Conservation (phyloP, 805 yeast genomes). For the Candida berthetii region DNA sequence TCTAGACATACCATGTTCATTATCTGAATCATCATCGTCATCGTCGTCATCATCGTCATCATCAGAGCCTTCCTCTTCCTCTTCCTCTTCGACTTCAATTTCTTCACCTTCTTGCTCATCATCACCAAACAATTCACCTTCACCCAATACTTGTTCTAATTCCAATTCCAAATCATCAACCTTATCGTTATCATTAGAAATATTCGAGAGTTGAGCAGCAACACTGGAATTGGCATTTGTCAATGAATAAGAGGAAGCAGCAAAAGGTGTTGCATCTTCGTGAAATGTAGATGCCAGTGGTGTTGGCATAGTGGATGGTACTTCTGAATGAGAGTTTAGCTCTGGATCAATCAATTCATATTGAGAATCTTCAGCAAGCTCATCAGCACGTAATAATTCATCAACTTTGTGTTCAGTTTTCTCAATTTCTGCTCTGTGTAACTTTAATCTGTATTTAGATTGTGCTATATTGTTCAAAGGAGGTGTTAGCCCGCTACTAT, state of each 20-base stretch:
- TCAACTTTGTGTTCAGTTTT: conserved; percentile 76
- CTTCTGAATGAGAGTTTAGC: conserved; percentile 7
- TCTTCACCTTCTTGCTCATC: conserved; percentile 40
- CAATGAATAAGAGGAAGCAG: too few species aligned
- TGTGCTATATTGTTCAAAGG: conserved; percentile 70
- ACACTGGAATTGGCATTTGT: background rate
- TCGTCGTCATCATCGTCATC: conserved; percentile 53
- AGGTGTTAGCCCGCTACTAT: conserved; percentile 67
- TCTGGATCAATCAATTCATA: conserved; percentile 68
- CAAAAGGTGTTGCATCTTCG: background rate
- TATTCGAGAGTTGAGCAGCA: too few species aligned
- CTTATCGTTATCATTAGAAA: conserved; percentile 6
- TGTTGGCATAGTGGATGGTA: background rate
- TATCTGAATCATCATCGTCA: conserved; percentile 45
- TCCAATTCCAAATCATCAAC: conserved; percentile 47
- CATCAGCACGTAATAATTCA: conserved; percentile 68
- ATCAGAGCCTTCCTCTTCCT: conserved; percentile 42
- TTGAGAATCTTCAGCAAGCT: conserved; percentile 73
- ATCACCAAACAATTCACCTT: conserved; percentile 24
- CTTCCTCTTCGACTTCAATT: conserved; percentile 37
- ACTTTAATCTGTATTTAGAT: conserved; percentile 64
- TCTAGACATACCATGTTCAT: conserved; percentile 41
- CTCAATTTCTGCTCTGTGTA: conserved; percentile 66
- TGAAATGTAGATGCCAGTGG: background rate
- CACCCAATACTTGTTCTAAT: conserved; percentile 45